Evolutionary conservation across 352 stramenopile species (phyloP).

Genomic region (Halophytophthora polymorphica): DNA sequence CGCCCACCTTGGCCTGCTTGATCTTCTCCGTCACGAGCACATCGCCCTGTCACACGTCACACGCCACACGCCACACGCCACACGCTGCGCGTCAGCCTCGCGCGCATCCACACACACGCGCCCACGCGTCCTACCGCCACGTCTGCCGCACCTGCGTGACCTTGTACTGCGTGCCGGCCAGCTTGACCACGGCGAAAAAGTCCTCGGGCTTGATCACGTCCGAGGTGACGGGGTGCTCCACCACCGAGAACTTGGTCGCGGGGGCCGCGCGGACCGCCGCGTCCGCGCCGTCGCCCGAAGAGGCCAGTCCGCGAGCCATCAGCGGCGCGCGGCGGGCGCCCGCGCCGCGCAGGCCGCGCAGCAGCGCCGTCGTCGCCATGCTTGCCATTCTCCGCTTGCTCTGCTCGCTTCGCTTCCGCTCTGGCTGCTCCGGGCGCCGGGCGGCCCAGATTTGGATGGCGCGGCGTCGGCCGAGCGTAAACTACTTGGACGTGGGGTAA

Average conservation of each 20-base stretch:
- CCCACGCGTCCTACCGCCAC: no score
- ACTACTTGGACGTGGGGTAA: no score
- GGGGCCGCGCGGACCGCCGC: slow-evolving; percentile 9
- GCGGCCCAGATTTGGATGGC: no score
- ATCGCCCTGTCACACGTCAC: slow-evolving; percentile 37
- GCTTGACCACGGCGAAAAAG: slow-evolving; percentile 84
- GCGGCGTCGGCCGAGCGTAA: no score
- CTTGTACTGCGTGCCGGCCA: slow-evolving; percentile 85
- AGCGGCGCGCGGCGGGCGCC: slow-evolving; percentile 12
- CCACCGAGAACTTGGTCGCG: slow-evolving; percentile 59
- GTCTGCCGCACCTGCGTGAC: slow-evolving; percentile 51
- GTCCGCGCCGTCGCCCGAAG: slow-evolving; percentile 19
- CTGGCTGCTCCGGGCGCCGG: no score
- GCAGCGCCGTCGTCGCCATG: slow-evolving; percentile 24
- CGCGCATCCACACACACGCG: no score
- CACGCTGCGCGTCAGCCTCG: no score
- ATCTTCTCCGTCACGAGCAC: slow-evolving; percentile 85
- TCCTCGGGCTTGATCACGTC: slow-evolving; percentile 64
- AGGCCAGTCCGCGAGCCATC: no score
- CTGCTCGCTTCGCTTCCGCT: no score
- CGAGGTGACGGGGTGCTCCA: slow-evolving; percentile 72
- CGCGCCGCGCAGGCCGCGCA: slow-evolving; percentile 16
- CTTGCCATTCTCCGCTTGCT: no score
- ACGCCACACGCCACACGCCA: no score
- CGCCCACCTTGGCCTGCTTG: slow-evolving; percentile 80